Evolutionary conservation across 371 early-diverging fungal genomes (phyloP), one percentile per base, ranked within the genome.

Genomic region (Mucor circinelloides): DNA sequence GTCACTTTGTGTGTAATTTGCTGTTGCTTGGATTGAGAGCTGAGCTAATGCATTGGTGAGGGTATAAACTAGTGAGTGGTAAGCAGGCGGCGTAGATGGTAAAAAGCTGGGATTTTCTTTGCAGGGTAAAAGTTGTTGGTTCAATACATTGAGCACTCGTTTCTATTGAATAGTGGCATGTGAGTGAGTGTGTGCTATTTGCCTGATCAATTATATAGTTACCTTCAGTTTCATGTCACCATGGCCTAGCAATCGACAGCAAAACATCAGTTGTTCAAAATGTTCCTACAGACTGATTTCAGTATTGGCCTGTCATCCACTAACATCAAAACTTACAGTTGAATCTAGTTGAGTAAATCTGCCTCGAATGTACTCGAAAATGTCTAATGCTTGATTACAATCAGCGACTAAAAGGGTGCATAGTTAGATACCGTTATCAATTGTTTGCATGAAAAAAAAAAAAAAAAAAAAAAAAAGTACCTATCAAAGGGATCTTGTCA

Each of bases 321-420:
- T 4, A 66, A 58, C n/a, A 58, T 23, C 25, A 6, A 56, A 40
- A 30, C 70, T 69, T 78, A 85, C 85, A 32, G 70, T 64, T 1
- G 74, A 59, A 63, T 80, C 75, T 6, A 77, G 8, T 13, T 73
- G 69, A 13, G 60, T 73, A 58, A 77, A 85, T 38, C 76, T 68
- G 9, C 69, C 64, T 19, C 70, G 69, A 21, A 85, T 82, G 32
- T 80, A 80, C 17, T 83, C 85, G 67, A 83, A 82, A 4, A 79
- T 68, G 60, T 83, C 83, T 8, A 85, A 55, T 3, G 85, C 75
- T 69, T 82, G 77, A 28, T 71, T 60, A 55, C 83, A 81, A 31
- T 83, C 82, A 36, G 71, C 54, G 7, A 58, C 85, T 85, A 69
- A 9, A 8, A 2, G 57, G 21, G 10, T 9, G 21, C 1, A 13